Evolutionary conservation across 371 early-diverging fungal genomes (phyloP), one percentile per base, ranked within the genome.

Genomic region (Apophysomyces variabilis): DNA sequence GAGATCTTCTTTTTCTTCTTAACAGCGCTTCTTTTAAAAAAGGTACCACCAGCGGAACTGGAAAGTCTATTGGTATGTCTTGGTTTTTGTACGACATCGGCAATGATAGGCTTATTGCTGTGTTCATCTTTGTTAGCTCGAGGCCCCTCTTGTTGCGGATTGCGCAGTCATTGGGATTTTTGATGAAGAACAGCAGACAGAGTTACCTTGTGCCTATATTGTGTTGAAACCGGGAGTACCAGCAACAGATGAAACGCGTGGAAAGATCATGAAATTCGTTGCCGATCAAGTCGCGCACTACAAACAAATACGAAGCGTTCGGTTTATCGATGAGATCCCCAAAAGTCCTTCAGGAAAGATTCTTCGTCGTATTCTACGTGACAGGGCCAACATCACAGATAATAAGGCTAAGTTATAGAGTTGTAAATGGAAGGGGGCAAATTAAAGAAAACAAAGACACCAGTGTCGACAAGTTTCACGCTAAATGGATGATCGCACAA

Each of bases 331-430:
- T 7, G 79, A 70, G 13, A 89, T 94, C 32, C 94, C 90, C 21
- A 89, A 88, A 66, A 83, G 83, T 39, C 79, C 91, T 0, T 71
- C 90, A 18, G 95, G 94, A 32, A 94, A 95, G 74, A 91, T 94
- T n/a, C 80, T 94, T 41, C 75, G 94, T 21, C 57, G 67, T 8
- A 38, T 67, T 1, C 35, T 75, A 32, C 64, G 66, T 37, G 68
- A 67, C 14, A 6, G 32, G n/a, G 66, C 60, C n/a, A 8, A 36
- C 13, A 9, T 26, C 7, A 47, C 45, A 46, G 6, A 44, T n/a
- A 26, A 1, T 21, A 50, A 50, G 8, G 16, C 54, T 1, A 50
- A 50, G 21, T 5, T 50, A 5, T 50, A 50, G 46, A 12, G 12
- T 43, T 12, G 1, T 43, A 1, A 14, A 43, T 12, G 43, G 43